Evolutionary conservation across 2,329 filamentous ascomycete genomes (phyloP).

Genomic region (Aspergillus unguis): DNA sequence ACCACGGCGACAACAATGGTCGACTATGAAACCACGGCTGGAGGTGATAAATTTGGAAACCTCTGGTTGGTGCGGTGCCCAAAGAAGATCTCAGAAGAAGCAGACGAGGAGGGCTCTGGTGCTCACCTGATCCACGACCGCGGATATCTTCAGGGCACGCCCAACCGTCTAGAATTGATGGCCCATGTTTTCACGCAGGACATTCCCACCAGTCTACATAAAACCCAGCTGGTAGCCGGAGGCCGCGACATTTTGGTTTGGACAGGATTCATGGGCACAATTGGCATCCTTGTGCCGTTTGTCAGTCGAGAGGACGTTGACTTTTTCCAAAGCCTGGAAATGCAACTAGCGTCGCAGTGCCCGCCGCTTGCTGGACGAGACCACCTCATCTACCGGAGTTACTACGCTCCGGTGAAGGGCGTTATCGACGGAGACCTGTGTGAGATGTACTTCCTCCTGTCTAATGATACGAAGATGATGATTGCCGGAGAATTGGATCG

Average conservation of each 20-base stretch:
- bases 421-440: slow-evolving; percentile 96
- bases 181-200: slow-evolving; percentile 89
- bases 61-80: slow-evolving; percentile 89
- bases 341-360: slow-evolving; percentile 80
- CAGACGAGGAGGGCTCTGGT: slow-evolving; percentile 87
- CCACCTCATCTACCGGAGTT: slow-evolving; percentile 91
- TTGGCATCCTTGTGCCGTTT: slow-evolving; percentile 92
- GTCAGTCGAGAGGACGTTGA: slow-evolving; percentile 88
- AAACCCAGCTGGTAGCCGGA: slow-evolving; percentile 84
- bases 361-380: slow-evolving; percentile 86
- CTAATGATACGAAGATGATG: slow-evolving; percentile 88
- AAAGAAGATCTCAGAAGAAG: slow-evolving; percentile 78
- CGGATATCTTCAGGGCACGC: slow-evolving; percentile 82
- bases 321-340: slow-evolving; percentile 94
- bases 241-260: slow-evolving; percentile 89
- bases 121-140: slow-evolving; percentile 88
- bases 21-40: slow-evolving; percentile 93
- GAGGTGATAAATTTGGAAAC: slow-evolving; percentile 97
- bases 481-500: slow-evolving; percentile 92
- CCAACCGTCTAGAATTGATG: slow-evolving; percentile 79
- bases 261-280: slow-evolving; percentile 90
- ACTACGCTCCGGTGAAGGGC: slow-evolving; percentile 94
- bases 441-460: slow-evolving; percentile 80
- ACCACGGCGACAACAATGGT: slow-evolving; percentile 90
- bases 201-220: slow-evolving; percentile 84